These are phyloP conservation scores for Penicillium oxalicum DNA, from an alignment of 2,329 filamentous ascomycete genomes.

Conservation along the genomic window DNA sequence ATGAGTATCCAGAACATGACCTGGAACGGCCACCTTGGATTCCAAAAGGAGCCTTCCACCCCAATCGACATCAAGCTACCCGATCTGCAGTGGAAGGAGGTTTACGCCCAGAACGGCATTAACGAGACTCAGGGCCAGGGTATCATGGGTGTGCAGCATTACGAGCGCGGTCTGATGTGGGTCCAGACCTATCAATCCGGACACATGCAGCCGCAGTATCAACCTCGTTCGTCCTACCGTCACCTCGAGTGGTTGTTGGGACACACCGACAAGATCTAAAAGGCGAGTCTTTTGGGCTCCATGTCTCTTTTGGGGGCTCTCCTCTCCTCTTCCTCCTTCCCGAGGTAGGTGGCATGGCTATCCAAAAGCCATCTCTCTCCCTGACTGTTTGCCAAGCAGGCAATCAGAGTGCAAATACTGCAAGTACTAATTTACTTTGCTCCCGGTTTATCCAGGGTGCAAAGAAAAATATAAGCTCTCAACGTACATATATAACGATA, in stretches of 20 bases:
- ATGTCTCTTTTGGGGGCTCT: too few relatives aligned
- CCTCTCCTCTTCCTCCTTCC: too few relatives aligned
- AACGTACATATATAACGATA: too few relatives aligned
- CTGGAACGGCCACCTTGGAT: conserved; percentile 67
- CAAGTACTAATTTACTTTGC: too few relatives aligned
- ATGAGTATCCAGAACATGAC: conserved; percentile 78
- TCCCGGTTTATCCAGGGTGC: too few relatives aligned
- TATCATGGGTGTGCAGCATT: conserved; percentile 63
- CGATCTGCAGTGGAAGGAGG: conserved; percentile 52
- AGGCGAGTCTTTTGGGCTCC: too few relatives aligned
- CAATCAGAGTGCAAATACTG: too few relatives aligned
- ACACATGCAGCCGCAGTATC: conserved; percentile 54
- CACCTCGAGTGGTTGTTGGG: conserved; percentile 48
- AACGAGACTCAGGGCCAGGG: conserved; percentile 58
- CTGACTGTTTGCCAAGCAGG: too few relatives aligned
- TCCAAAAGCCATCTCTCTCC: too few relatives aligned
- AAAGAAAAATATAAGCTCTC: too few relatives aligned
- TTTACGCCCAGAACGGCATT: conserved; percentile 52
- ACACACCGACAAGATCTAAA: conserved; percentile 23
- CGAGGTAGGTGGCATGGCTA: too few relatives aligned
- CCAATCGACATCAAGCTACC: conserved; percentile 28
- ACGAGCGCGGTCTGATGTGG: conserved; percentile 72
- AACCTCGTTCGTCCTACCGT: conserved; percentile 62
- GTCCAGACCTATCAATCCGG: conserved; percentile 41
- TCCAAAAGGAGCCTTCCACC: conserved; percentile 59